A percentile compares a stretch with the other conserved stretches of the same genome.
phyloP scores from a whole-genome alignment of 2,329 filamentous ascomycete genomes.

The Pseudogymnoascus sp. region DNA sequence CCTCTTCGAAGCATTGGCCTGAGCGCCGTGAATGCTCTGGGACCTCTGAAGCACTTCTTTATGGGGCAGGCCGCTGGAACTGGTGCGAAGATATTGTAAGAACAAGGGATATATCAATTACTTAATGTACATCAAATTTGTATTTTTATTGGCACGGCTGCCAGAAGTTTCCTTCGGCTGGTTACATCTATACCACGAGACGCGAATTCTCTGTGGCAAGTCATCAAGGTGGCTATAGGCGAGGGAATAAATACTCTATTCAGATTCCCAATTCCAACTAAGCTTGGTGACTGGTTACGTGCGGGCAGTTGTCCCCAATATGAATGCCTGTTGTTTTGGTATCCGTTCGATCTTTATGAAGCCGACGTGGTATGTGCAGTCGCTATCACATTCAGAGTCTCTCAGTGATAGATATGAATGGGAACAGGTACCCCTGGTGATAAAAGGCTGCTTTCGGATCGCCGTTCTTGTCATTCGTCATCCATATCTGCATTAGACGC shows the following conservation, averaged over 20 bases:
- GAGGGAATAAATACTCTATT: not conserved
- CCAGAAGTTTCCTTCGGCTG: not conserved
- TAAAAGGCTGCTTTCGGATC: not conserved
- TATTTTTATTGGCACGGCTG: not conserved
- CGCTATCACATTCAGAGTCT: not conserved
- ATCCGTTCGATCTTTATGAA: not conserved
- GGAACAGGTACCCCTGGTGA: not conserved
- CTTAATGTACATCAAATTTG: not conserved
- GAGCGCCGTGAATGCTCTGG: slow-evolving; percentile 65
- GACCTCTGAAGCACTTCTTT: slow-evolving; percentile 72
- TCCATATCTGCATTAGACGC: too few relatives aligned
- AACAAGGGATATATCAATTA: not conserved
- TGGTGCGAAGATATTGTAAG: slow-evolving; percentile 39
- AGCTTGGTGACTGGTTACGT: not conserved
- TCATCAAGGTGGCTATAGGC: not conserved
- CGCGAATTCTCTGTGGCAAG: not conserved
- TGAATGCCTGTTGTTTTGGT: not conserved
- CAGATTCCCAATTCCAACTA: not conserved
- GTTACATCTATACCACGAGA: not conserved
- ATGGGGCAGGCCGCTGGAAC: slow-evolving; percentile 66
- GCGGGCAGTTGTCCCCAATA: not conserved
- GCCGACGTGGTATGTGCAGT: not conserved
- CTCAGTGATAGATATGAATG: not conserved
- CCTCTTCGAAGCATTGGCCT: slow-evolving; percentile 72
- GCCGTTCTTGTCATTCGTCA: not conserved